These are phyloP conservation scores for Ulmus americana DNA, from an alignment of 331 rosid species.

Conservation along the genomic window DNA sequence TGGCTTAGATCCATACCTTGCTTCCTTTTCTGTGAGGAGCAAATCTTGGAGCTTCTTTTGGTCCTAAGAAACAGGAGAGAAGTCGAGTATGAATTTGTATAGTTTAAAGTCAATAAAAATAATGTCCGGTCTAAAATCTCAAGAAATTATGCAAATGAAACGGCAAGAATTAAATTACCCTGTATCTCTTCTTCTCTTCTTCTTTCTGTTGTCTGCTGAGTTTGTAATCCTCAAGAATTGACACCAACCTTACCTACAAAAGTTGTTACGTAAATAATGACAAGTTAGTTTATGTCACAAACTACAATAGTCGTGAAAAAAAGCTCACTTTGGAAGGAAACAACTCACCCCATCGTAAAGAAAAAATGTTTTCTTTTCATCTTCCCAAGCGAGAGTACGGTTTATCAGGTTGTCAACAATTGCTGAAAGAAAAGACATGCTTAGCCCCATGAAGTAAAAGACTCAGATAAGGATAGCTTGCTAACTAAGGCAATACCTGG, in stretches of 20 bases:
- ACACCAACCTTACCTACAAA: conserved; percentile 69
- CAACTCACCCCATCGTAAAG: conserved; percentile 91
- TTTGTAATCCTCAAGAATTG: conserved; percentile 83
- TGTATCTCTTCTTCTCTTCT: conserved; percentile 68
- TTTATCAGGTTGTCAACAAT: conserved; percentile 75
- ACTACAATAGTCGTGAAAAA: conserved; percentile 8
- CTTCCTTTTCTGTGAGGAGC: conserved; percentile 82
- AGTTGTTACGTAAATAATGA: conserved; percentile 9
- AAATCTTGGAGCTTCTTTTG: conserved; percentile 94
- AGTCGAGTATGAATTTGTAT: neutral
- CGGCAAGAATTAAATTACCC: conserved; percentile 45
- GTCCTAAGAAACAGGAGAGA: conserved; percentile 43
- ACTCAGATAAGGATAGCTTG: conserved; percentile 3
- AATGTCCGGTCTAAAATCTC: neutral
- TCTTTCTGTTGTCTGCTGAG: conserved; percentile 76
- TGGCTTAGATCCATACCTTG: conserved; percentile 82
- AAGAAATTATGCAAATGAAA: neutral
- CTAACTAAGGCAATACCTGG: conserved; percentile 58
- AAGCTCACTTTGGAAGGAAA: conserved; percentile 6
- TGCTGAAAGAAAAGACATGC: conserved; percentile 43
- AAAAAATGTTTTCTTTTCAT: conserved; percentile 56
- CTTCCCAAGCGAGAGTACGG: conserved; percentile 81
- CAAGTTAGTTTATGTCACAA: neutral
- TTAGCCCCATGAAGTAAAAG: conserved; percentile 26
- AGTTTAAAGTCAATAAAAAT: no score